Conservation (phyloP, 163 green algal species). For the Scenedesmus sp. region DNA sequence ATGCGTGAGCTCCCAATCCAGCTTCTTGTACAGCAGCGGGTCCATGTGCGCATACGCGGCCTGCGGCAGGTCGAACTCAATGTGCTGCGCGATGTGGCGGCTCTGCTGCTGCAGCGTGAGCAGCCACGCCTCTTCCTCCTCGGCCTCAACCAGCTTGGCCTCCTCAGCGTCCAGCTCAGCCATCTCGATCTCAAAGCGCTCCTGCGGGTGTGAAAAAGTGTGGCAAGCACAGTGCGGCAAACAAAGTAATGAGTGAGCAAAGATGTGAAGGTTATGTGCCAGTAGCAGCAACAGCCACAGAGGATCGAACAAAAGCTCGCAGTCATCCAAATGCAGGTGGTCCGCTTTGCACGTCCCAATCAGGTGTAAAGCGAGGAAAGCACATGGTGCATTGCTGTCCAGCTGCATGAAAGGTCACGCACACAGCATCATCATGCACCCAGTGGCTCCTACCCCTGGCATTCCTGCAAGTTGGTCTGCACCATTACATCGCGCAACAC, state of each 20-base stretch:
- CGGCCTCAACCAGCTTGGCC: conserved; percentile 65
- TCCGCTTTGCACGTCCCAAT: too few species aligned
- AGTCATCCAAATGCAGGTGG: too few species aligned
- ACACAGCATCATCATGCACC: too few species aligned
- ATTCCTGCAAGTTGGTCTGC: too few species aligned
- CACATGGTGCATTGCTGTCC: too few species aligned
- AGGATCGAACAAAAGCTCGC: too few species aligned
- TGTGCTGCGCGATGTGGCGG: conserved; percentile 63
- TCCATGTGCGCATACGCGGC: conserved; percentile 73
- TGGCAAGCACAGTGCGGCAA: not conserved
- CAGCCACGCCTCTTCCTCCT: conserved; percentile 77
- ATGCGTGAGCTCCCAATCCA: conserved; percentile 76
- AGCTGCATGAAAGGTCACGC: too few species aligned
- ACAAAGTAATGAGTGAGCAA: not conserved
- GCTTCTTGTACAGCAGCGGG: conserved; percentile 77
- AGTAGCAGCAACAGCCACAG: too few species aligned
- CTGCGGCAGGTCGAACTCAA: conserved; percentile 70
- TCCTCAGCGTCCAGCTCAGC: conserved; percentile 70
- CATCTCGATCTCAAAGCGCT: conserved; percentile 69
- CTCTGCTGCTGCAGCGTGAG: conserved; percentile 69
- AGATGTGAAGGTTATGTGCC: not conserved
- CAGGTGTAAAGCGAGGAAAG: too few species aligned
- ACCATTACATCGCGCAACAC: too few species aligned
- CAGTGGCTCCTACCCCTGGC: too few species aligned
- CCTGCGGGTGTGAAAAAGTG: not conserved